Conservation (phyloP, 331 rosid species). For the Malus hybrid region DNA sequence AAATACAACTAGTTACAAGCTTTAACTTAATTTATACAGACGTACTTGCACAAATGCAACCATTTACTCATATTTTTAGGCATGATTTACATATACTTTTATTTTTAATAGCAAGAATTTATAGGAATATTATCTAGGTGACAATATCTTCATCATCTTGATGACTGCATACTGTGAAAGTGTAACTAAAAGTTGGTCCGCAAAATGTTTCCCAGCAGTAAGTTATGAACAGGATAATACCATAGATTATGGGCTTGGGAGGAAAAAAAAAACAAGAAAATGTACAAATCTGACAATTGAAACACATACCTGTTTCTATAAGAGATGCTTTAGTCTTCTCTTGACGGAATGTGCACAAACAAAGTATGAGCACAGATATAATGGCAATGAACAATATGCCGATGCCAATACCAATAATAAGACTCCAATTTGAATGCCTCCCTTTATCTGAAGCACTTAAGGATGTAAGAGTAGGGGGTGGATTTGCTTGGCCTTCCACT, state of each 20-base stretch:
- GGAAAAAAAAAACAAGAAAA: neutral
- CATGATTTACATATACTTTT: neutral
- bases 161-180: neutral
- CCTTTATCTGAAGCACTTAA: constrained; percentile 35
- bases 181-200: neutral
- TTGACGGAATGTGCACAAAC: constrained; percentile 41
- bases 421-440: constrained; percentile 52
- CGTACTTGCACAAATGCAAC: neutral
- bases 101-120: neutral
- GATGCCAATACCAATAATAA: constrained; percentile 60
- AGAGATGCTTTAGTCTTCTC: constrained; percentile 44
- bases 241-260: neutral
- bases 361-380: constrained; percentile 46
- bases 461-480: constrained; percentile 35
- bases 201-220: too few species aligned
- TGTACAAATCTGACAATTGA: constrained; percentile 4
- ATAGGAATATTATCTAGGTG: neutral
- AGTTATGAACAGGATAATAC: neutral
- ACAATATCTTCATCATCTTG: neutral
- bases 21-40: neutral
- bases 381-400: constrained; percentile 63
- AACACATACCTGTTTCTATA: constrained; percentile 54
- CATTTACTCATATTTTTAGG: neutral
- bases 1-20: neutral
- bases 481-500: constrained; percentile 33